Percentiles rank a stretch among this genome's conserved stretches.
Conservation (phyloP, 768 basidiomycete species). For the Suillus lakei region DNA sequence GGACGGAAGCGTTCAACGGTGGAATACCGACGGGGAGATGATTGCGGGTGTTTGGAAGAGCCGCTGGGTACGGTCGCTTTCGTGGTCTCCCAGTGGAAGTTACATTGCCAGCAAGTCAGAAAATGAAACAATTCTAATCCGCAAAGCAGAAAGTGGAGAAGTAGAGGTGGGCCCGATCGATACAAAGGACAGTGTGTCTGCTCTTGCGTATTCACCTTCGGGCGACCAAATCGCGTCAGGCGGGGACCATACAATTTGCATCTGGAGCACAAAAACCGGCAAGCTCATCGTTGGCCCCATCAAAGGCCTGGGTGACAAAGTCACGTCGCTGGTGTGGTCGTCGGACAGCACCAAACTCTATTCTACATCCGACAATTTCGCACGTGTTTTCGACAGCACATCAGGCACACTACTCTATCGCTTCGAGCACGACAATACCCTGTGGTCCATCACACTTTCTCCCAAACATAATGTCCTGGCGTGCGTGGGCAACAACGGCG, state of each 20-base stretch:
- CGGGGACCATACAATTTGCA: not conserved
- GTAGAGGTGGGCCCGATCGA: not conserved
- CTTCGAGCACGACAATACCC: not conserved
- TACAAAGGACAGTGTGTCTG: fast-evolving
- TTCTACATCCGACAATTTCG: not conserved
- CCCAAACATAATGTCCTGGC: not conserved
- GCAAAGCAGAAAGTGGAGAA: not conserved
- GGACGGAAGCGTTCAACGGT: not conserved
- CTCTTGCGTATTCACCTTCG: not conserved
- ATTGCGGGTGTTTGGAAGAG: not conserved
- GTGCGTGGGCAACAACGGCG: not conserved
- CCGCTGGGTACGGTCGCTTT: not conserved
- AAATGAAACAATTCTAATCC: not conserved
- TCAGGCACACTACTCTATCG: not conserved
- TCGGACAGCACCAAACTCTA: not conserved
- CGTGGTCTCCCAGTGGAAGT: not conserved
- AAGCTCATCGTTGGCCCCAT: not conserved
- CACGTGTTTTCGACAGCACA: not conserved
- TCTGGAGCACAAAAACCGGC: not conserved
- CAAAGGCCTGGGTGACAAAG: fast-evolving
- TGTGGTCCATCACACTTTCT: not conserved
- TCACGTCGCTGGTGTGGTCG: not conserved
- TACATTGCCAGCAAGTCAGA: not conserved
- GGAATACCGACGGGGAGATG: not conserved
- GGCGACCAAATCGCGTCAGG: not conserved